Conservation (phyloP, 2,329 filamentous ascomycete species). For the Diaporthe longicolla region DNA sequence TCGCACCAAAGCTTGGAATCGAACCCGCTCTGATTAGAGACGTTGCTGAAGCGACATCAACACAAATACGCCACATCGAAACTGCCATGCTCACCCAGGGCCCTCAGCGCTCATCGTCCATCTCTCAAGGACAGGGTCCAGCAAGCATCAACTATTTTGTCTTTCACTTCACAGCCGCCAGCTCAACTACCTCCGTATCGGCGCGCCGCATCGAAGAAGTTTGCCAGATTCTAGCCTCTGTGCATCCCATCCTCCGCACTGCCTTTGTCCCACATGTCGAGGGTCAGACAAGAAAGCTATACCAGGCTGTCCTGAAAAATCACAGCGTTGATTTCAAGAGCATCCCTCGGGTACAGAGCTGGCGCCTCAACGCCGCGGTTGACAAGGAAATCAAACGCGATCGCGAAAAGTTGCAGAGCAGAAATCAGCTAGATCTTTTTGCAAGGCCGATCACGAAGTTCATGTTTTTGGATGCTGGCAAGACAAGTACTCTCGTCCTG, state of each 20-base stretch:
- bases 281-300: conserved; percentile 57
- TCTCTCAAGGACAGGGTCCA: conserved; percentile 51
- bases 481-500: conserved; percentile 62
- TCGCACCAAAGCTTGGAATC: conserved; percentile 60
- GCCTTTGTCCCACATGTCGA: conserved; percentile 61
- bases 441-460: conserved; percentile 63
- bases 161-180: conserved; percentile 59
- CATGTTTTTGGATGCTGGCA: conserved; percentile 63
- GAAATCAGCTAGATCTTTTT: conserved; percentile 55
- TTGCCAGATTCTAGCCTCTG: conserved; percentile 58
- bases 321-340: conserved; percentile 61
- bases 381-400: conserved; percentile 61
- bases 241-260: conserved; percentile 68
- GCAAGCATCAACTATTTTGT: conserved; percentile 64
- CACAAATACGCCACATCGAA: conserved; percentile 64
- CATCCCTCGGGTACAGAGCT: conserved; percentile 55
- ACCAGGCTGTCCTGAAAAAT: conserved; percentile 62
- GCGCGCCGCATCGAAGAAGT: conserved; percentile 56
- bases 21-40: conserved; percentile 61
- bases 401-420: conserved; percentile 48
- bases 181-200: conserved; percentile 41
- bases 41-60: conserved; percentile 62
- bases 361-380: conserved; percentile 55
- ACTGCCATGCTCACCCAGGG: conserved; percentile 55
- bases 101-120: conserved; percentile 20